These are phyloP conservation scores for Phyllostachys edulis DNA, from an alignment of 176 grass and related monocot species.

Conservation along the genomic window DNA sequence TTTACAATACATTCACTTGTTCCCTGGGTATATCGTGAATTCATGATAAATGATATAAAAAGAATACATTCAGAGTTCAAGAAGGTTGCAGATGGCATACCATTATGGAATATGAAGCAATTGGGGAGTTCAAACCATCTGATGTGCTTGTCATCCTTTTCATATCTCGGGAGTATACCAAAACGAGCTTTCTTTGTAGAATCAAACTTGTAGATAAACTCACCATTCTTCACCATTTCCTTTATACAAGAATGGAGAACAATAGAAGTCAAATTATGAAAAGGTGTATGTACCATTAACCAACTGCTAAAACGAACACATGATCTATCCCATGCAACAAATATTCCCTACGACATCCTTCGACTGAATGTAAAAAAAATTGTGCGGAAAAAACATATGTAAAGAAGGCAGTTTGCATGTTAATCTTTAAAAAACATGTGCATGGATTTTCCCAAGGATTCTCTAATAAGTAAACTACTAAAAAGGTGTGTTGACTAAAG, in stretches of 20 bases:
- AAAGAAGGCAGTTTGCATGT: neutral
- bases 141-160: slow-evolving; percentile 74
- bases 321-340: neutral
- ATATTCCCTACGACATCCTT: neutral
- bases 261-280: slow-evolving; percentile 1
- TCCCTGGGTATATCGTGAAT: neutral
- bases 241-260: slow-evolving; percentile 34
- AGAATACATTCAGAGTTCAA: neutral
- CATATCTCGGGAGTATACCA: slow-evolving; percentile 79
- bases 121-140: slow-evolving; percentile 99
- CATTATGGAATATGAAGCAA: slow-evolving; percentile 97
- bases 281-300: neutral
- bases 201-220: slow-evolving; percentile 91
- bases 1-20: neutral
- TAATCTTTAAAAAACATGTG: neutral
- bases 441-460: neutral
- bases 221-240: slow-evolving; percentile 91
- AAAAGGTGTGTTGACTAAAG: neutral
- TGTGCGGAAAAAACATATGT: neutral
- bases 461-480: neutral
- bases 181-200: slow-evolving; percentile 87
- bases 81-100: slow-evolving; percentile 33
- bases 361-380: neutral
- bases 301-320: neutral
- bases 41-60: neutral